Conservation (phyloP, 2,329 filamentous ascomycete genomes). For the Tolypocladium cylindrosporum region DNA sequence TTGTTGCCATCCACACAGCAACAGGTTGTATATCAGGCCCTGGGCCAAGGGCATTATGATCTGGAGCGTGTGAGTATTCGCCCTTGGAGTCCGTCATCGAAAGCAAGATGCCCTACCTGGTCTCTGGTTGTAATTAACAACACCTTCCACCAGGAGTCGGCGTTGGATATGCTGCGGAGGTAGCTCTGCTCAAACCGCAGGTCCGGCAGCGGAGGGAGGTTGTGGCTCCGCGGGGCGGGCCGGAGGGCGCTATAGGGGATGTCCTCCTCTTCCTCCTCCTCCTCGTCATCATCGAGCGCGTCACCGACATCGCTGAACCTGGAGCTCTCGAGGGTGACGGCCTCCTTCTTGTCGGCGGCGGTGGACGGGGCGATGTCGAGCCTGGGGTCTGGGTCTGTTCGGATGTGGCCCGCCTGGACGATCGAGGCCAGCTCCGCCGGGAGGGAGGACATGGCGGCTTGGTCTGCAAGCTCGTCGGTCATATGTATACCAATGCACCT, state of each 20-base stretch:
- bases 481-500: neutral
- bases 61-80: constrained; percentile 28
- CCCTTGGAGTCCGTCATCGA: too few species aligned
- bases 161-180: constrained; percentile 73
- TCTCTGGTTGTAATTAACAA: constrained; percentile 79
- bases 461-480: neutral
- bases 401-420: constrained; percentile 72
- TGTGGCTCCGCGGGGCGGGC: constrained; percentile 34
- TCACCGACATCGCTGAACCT: constrained; percentile 11
- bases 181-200: constrained; percentile 98
- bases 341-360: constrained; percentile 48
- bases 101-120: constrained; percentile 51
- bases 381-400: constrained; percentile 55
- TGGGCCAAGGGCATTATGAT: constrained; percentile 80
- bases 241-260: constrained; percentile 58
- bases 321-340: constrained; percentile 14
- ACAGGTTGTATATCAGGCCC: constrained; percentile 79
- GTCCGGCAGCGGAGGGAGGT: constrained; percentile 65
- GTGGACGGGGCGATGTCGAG: constrained; percentile 79
- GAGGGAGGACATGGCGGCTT: constrained; percentile 38
- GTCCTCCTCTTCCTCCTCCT: constrained; percentile 49
- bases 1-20: constrained; percentile 76
- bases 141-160: constrained; percentile 70
- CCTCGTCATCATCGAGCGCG: constrained; percentile 28
- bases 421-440: constrained; percentile 64